Conservation (phyloP, 768 basidiomycete genomes). For the Clitopilus passeckerianus region DNA sequence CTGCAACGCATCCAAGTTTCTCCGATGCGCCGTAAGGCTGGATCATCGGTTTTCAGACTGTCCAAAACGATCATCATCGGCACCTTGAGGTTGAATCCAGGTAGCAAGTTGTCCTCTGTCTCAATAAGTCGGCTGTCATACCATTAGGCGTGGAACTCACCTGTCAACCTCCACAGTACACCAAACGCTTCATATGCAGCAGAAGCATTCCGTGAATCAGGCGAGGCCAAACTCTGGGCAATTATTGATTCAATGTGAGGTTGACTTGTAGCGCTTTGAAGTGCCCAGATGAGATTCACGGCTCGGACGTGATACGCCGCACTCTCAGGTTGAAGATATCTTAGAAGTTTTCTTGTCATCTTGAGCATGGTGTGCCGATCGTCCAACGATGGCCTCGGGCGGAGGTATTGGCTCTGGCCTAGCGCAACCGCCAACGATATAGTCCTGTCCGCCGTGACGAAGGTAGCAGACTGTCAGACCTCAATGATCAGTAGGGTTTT, state of each 20-base stretch:
- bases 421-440: slow-evolving; percentile 53
- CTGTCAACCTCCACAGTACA: slow-evolving; percentile 85
- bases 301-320: slow-evolving; percentile 77
- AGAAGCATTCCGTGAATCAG: slow-evolving; percentile 38
- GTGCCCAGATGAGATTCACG: slow-evolving; percentile 77
- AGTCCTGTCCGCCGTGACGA: slow-evolving; percentile 62
- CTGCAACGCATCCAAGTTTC: slow-evolving; percentile 98
- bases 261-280: slow-evolving; percentile 52
- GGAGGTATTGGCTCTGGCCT: slow-evolving; percentile 42
- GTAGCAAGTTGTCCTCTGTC: slow-evolving; percentile 73
- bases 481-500: slow-evolving; percentile 5
- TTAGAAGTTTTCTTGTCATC: slow-evolving; percentile 65
- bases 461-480: slow-evolving; percentile 47
- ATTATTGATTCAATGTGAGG: slow-evolving; percentile 78
- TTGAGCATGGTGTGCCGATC: slow-evolving; percentile 49
- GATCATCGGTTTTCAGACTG: slow-evolving; percentile 72
- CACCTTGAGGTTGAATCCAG: slow-evolving; percentile 77
- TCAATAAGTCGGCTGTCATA: neutral
- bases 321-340: slow-evolving; percentile 63
- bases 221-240: slow-evolving; percentile 62
- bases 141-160: slow-evolving; percentile 30
- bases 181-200: slow-evolving; percentile 86
- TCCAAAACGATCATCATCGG: slow-evolving; percentile 90
- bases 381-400: slow-evolving; percentile 51
- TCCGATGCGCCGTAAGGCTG: slow-evolving; percentile 67